Evolutionary conservation across 1,139 yeast species (phyloP), one percentile per base, ranked within the genome.

Genomic region (Eremothecium cymbalariae): DNA sequence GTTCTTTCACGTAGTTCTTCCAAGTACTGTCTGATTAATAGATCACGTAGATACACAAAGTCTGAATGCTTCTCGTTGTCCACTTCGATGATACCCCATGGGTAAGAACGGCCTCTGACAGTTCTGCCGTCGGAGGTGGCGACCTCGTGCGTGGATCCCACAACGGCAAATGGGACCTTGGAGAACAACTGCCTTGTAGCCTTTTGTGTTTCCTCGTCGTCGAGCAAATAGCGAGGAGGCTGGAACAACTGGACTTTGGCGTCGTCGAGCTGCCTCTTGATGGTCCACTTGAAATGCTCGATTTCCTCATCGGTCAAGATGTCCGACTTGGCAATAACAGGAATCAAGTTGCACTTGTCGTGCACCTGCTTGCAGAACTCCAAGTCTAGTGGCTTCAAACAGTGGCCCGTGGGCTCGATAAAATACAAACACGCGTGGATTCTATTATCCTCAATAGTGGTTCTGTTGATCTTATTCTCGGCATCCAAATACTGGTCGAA

Each of bases 71-170:
- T 76, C 62, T 85, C 94, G 60, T 90, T 90, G 60, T 88, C 97
- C 45, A 93, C 94, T 63, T 90, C 97, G 55, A 90, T 82, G 16
- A 82, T 70, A 46, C 99, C 99, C 99, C 99, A 93, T 43, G 98
- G 98, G 61, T 93, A 93, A 47, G 72, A 66, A 64, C 99, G 83
- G 46, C 96, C 97, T 58, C 97, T 79, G 31, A 86, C 94, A 26
- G 65, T 56, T 57, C 81, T 71, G 33, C 97, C 97, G 51, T 81
- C 86, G 20, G 70, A 53, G 33, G 83, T 77, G 50, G 71, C 71
- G 24, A 88, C 85, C 46, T 75, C 78, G 42, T 69, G 67, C 19
- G 90, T 83, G 15, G 96, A 85, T 19, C 97, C 98, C 36, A 93
- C 84, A 45, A 90, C 80, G 13, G 98, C 98, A 65, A 86, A 90